Evolutionary conservation across 106 monocot species (phyloP).

Genomic region (Allium cepa): DNA sequence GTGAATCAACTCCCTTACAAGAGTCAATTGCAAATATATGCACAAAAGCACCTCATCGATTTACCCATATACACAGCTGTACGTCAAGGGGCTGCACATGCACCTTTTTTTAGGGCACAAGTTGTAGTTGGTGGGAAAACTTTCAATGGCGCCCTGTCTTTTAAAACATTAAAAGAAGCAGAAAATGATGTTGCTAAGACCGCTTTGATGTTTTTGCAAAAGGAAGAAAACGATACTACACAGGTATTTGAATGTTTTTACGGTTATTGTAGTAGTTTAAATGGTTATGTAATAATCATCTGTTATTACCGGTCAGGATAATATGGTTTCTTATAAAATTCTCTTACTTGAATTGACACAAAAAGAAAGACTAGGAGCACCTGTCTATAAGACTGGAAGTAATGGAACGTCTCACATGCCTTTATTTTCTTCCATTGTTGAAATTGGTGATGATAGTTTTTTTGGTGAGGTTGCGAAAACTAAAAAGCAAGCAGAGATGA

Average conservation of each 20-base stretch:
- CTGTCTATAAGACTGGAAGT: constrained; percentile 32
- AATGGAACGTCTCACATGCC: constrained; percentile 34
- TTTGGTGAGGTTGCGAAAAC: constrained; percentile 43
- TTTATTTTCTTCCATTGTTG: constrained; percentile 49
- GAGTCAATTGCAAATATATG: constrained; percentile 42
- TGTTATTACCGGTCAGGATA: constrained; percentile 23
- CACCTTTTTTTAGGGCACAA: constrained; percentile 37
- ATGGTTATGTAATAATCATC: neutral
- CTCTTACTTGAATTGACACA: constrained; percentile 49
- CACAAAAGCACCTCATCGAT: constrained; percentile 32
- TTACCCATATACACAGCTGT: constrained; percentile 33
- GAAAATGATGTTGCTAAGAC: constrained; percentile 66
- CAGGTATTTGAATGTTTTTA: neutral
- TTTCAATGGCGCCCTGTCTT: constrained; percentile 41
- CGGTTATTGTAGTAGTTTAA: neutral
- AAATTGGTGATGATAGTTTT: constrained; percentile 49
- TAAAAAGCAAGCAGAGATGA: constrained; percentile 82
- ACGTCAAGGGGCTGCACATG: constrained; percentile 27
- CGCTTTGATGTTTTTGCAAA: constrained; percentile 43
- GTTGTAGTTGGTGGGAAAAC: constrained; percentile 55
- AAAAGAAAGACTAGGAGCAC: constrained; percentile 44
- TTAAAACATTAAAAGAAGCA: constrained; percentile 49
- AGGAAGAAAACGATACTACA: constrained; percentile 22
- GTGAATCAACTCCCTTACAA: constrained; percentile 31
- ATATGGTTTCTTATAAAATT: constrained; percentile 42